phyloP scores from a whole-genome alignment of 495 filamentous ascomycete genomes.

The Clohesyomyces aquaticus region DNA sequence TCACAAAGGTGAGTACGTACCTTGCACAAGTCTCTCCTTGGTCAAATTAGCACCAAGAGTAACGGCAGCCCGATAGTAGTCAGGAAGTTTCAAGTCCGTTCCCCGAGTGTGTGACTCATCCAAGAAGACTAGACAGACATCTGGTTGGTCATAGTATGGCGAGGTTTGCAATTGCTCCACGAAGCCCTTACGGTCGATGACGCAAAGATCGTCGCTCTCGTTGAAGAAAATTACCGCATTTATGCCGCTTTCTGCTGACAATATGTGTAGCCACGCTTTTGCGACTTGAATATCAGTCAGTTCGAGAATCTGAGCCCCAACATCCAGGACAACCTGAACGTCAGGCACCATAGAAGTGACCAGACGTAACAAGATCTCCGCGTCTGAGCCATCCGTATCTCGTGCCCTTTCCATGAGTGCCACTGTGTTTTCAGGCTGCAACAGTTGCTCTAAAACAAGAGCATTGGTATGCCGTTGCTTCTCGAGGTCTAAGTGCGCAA shows the following conservation, averaged over 20 bases:
- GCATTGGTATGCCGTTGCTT: constrained; percentile 67
- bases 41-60: constrained; percentile 70
- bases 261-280: constrained; percentile 51
- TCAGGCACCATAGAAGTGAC: constrained; percentile 49
- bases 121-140: constrained; percentile 69
- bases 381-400: background rate
- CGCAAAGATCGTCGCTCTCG: constrained; percentile 51
- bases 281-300: constrained; percentile 61
- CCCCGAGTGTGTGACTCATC: constrained; percentile 80
- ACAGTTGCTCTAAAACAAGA: constrained; percentile 60
- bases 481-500: constrained; percentile 60
- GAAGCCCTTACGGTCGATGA: constrained; percentile 53
- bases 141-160: constrained; percentile 62
- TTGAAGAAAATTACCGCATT: constrained; percentile 56
- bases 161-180: constrained; percentile 61
- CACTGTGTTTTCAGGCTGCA: constrained; percentile 59
- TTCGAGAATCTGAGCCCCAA: constrained; percentile 74
- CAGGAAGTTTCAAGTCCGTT: constrained; percentile 69
- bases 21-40: constrained; percentile 76
- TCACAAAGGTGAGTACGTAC: constrained; percentile 44
- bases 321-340: constrained; percentile 68
- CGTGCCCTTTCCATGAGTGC: background rate
- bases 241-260: constrained; percentile 20
- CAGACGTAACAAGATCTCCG: constrained; percentile 53
- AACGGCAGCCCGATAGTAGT: constrained; percentile 63